A percentile compares a stretch with the other conserved stretches of the same genome.
phyloP scores from a whole-genome alignment of 2,329 filamentous ascomycete genomes.

The Fusarium tupiense region DNA sequence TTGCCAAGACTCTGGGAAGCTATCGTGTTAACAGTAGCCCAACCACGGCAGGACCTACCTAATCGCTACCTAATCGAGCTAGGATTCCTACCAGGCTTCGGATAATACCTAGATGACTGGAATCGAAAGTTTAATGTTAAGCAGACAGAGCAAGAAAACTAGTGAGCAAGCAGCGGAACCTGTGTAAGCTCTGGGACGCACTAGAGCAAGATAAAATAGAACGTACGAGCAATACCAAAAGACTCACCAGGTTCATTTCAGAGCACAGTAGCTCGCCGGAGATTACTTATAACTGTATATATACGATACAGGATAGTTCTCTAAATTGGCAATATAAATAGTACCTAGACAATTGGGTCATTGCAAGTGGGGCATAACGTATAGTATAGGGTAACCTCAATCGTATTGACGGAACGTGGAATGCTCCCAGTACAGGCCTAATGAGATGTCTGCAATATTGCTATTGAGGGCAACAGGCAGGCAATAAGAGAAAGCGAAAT shows the following conservation, averaged over 20 bases:
- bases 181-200: not conserved
- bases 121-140: conserved; percentile 62
- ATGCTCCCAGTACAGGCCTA: not conserved
- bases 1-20: conserved; percentile 59
- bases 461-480: no score
- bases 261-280: conserved; percentile 57
- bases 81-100: conserved; percentile 62
- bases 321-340: conserved; percentile 44
- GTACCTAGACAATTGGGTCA: not conserved
- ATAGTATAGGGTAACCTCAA: conserved; percentile 3
- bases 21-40: conserved; percentile 12
- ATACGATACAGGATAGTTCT: conserved; percentile 49
- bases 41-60: conserved; percentile 43
- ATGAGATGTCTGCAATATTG: not conserved
- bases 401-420: not conserved
- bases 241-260: conserved; percentile 62
- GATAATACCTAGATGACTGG: conserved; percentile 67
- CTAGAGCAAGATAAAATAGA: not conserved
- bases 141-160: conserved; percentile 64
- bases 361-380: not conserved
- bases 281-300: conserved; percentile 46
- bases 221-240: conserved; percentile 64
- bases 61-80: conserved; percentile 70
- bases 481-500: not conserved
- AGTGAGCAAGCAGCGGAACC: conserved; percentile 55